Percentiles rank a stretch among this genome's conserved stretches.
Conservation (phyloP, 2,329 filamentous ascomycete species). For the Fusarium verrucosum region DNA sequence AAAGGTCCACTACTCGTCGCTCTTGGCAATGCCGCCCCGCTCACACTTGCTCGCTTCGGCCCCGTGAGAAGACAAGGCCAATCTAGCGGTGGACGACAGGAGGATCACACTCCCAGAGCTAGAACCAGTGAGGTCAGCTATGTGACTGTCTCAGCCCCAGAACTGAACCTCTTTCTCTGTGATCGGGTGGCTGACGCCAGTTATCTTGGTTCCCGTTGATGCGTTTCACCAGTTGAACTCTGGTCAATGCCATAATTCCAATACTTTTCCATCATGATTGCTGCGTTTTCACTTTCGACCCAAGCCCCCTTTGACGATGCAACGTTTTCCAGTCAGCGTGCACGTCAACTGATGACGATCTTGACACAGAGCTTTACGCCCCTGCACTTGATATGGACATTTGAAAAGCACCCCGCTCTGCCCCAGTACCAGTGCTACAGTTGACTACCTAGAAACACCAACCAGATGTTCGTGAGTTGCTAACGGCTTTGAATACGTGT, state of each 20-base stretch:
- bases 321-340: conserved; percentile 12
- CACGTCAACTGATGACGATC: conserved; percentile 13
- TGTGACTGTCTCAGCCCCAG: conserved; percentile 19
- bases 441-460: conserved; percentile 6
- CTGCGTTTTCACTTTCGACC: not conserved
- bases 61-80: conserved; percentile 39
- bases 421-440: not conserved
- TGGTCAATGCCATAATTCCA: conserved; percentile 21
- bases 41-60: conserved; percentile 19
- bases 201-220: conserved; percentile 32
- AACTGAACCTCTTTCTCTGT: conserved; percentile 31
- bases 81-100: conserved; percentile 42
- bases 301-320: conserved; percentile 2
- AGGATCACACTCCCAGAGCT: conserved; percentile 10
- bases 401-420: conserved; percentile 4
- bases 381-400: conserved; percentile 1
- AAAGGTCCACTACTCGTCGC: conserved; percentile 18
- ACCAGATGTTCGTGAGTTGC: not conserved
- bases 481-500: conserved; percentile 7
- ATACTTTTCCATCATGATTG: not conserved
- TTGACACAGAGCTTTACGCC: conserved; percentile 17
- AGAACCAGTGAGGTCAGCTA: conserved; percentile 5
- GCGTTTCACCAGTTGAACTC: conserved; percentile 29
- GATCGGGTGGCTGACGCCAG: conserved; percentile 30
- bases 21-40: conserved; percentile 39